A percentile compares a stretch with the other conserved stretches of the same genome.
Evolutionary conservation across 768 basidiomycete genomes (phyloP).

Genomic region (Gymnopilus junonius): DNA sequence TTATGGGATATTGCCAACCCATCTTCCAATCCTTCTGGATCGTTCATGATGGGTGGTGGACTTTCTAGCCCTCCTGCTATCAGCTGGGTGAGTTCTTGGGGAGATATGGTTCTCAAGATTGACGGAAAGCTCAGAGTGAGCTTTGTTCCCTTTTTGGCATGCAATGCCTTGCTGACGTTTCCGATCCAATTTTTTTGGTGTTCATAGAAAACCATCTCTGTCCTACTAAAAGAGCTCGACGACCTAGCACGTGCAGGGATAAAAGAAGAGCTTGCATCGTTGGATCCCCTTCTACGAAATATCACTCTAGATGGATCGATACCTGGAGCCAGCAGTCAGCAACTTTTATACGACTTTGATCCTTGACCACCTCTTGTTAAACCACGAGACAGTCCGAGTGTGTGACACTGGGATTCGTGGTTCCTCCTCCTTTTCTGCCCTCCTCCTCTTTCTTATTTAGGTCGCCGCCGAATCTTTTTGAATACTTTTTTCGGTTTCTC

Average conservation of each 20-base stretch:
- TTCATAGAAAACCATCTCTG: constrained; percentile 79
- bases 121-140: constrained; percentile 83
- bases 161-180: not conserved
- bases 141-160: not conserved
- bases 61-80: constrained; percentile 51
- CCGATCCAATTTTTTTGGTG: not conserved
- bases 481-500: not conserved
- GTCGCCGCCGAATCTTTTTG: not conserved
- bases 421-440: not conserved
- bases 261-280: constrained; percentile 79
- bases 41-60: constrained; percentile 32
- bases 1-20: constrained; percentile 78
- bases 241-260: constrained; percentile 79
- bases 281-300: constrained; percentile 78
- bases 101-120: constrained; percentile 79
- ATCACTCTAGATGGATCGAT: constrained; percentile 39
- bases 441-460: not conserved
- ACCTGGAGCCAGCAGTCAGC: constrained; percentile 27
- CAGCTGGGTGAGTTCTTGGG: constrained; percentile 62
- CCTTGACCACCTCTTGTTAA: constrained; percentile 5
- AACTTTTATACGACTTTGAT: constrained; percentile 36
- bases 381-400: constrained; percentile 2
- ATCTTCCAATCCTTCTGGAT: constrained; percentile 24
- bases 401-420: constrained; percentile 4
- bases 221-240: constrained; percentile 84